Conservation (phyloP, 495 filamentous ascomycete species). For the Corynascus novoguineensis region DNA sequence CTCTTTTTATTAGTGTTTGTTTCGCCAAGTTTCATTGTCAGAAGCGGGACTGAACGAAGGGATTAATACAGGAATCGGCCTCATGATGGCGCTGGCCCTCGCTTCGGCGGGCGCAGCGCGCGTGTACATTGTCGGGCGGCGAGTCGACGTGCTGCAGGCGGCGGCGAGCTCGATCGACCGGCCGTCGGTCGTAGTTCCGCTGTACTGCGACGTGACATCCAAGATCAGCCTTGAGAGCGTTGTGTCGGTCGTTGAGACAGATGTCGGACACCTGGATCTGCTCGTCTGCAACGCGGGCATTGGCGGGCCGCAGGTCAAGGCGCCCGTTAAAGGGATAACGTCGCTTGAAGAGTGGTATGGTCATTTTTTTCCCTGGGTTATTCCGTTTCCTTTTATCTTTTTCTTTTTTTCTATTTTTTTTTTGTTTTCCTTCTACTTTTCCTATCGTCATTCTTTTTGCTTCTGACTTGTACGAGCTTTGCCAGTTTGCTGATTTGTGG, state of each 20-base stretch:
- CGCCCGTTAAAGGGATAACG: constrained; percentile 24
- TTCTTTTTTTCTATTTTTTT: too few species aligned
- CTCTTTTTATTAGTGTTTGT: neutral
- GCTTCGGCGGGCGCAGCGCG: constrained; percentile 53
- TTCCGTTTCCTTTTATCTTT: too few species aligned
- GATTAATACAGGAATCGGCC: constrained; percentile 59
- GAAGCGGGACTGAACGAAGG: neutral
- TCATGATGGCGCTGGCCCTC: constrained; percentile 62
- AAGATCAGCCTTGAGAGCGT: constrained; percentile 53
- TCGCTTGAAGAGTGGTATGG: constrained; percentile 51
- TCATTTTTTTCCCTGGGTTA: too few species aligned
- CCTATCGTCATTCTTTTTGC: too few species aligned
- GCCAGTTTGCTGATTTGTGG: too few species aligned
- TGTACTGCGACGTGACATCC: constrained; percentile 62
- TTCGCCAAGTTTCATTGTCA: neutral
- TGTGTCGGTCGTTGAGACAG: constrained; percentile 46
- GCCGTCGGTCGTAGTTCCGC: constrained; percentile 47
- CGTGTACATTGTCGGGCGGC: constrained; percentile 69
- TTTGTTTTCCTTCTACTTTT: too few species aligned
- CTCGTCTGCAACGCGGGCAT: constrained; percentile 64
- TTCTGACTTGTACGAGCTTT: too few species aligned
- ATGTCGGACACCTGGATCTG: constrained; percentile 57
- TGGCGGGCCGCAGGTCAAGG: constrained; percentile 45
- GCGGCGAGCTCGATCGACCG: constrained; percentile 39
- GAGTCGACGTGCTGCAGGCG: constrained; percentile 49